Evolutionary conservation across 2,329 filamentous ascomycete species (phyloP), one percentile per base, ranked within the genome.

Genomic region (Epichloe sibirici): DNA sequence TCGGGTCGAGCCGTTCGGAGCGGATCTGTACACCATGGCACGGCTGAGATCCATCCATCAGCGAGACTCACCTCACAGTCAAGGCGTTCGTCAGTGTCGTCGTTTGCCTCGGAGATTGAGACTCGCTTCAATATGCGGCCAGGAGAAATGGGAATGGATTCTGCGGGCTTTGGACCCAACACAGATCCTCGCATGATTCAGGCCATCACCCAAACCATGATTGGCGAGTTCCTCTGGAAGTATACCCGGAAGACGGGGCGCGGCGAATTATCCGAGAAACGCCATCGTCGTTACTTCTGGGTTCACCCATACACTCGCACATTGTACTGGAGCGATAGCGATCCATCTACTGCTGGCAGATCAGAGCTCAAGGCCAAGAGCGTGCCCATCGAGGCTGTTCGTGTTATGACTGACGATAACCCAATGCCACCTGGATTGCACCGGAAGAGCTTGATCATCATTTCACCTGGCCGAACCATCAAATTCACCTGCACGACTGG

Each of bases 151-250:
- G 71, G 72, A 45, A 74, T 81, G 51, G 72, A 71, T 45, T 62
- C 73, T 6, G 69, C 72, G 46, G 84, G 83, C 13, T 78, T 93
- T 55, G 80, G 82, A 9, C 74, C 82, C 21, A 79, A 80, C 57
- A 95, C 90, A 5, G 93, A 98, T 70, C 91, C 91, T 57, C 87
- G 91, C 61, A 96, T 98, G 90, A 97, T 98, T 60, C 90, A 96
- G 71, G 93, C 93, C 48, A 96, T 98, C 58, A 98, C 93, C 2
- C 91, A 98, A 69, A 97, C 93, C 17, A 98, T 98, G 93, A 97
- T 98, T 64, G 93, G 93, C 52, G 93, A 98, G 67, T 97, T 91
- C 67, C 76, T 98, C 42, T 98, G 93, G 93, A 98, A 98, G 68
- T 98, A 98, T 70, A 98, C 93, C 0, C 86, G 93, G 62, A 95